Evolutionary conservation across 495 filamentous ascomycete genomes (phyloP), one percentile per base, ranked within the genome.

Genomic region (Thermothielavioides terrestris): DNA sequence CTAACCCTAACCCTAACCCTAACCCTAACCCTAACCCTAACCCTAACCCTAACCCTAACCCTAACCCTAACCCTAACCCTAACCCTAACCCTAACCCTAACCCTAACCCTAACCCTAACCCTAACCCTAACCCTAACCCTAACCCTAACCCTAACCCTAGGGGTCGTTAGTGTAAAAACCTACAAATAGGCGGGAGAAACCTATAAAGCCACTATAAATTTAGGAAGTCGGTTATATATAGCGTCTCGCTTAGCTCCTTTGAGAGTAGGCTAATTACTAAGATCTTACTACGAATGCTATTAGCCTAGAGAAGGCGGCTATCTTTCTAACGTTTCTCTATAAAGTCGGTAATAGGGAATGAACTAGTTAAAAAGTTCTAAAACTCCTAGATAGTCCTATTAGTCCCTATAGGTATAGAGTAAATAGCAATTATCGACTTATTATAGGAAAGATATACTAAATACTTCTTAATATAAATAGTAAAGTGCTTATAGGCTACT

Each of bases 221-320:
- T n/a, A 1, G 5, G 27, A 54, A 58, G 14, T 51, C 58, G 1
- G 12, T 21, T 15, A 27, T 26, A 35, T 52, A 55, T 3, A 55
- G 58, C 5, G 42, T 45, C 12, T 49, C 15, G 12, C 12, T 11
- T 0, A 41, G 26, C 35, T 48, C 22, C 10, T 36, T 31, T 12
- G 51, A 30, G 45, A 37, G n/a, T 6, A 12, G 54, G 42, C 10
- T 46, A 8, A 57, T 47, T 20, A 54, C 23, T 23, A 60, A 41
- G 5, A 38, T 54, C 27, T 44, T 31, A 25, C n/a, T 23, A 3
- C 50, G 53, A 7, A 51, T 21, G 9, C 52, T 52, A 11, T 23
- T 34, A 0, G 1, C 20, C 14, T 46, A 35, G 17, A 31, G n/a
- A 9, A 38, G 18, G 11, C 36, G 40, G 14, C 34, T 40, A 22